Percentiles rank a stretch among this genome's conserved stretches.
Evolutionary conservation across 106 monocot species (phyloP).

Genomic region (Dendrobium huoshanense): DNA sequence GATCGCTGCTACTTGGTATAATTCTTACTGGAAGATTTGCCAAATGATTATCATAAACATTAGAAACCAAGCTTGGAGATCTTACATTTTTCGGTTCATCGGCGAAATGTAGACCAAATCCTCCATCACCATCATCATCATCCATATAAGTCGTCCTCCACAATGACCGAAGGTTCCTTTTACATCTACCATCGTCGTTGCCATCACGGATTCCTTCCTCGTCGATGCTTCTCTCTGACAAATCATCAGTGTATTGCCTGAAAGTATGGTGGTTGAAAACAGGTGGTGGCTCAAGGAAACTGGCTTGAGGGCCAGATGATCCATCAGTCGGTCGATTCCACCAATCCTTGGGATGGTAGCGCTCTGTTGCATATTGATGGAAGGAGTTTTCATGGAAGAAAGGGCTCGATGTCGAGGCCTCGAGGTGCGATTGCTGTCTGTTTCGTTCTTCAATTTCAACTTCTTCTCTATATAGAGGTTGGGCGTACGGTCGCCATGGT

Average conservation of each 20-base stretch:
- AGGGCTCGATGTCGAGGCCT: conserved; percentile 53
- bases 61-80: not conserved
- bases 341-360: conserved; percentile 22
- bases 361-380: conserved; percentile 12
- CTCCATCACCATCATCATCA: conserved; percentile 19
- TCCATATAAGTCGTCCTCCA: conserved; percentile 33
- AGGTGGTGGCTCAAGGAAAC: conserved; percentile 62
- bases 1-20: conserved; percentile 62
- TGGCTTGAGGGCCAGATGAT: conserved; percentile 14
- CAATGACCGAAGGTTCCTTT: conserved; percentile 11
- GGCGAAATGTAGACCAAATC: conserved; percentile 31
- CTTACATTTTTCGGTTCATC: conserved; percentile 24
- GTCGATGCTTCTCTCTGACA: conserved; percentile 17
- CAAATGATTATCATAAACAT: conserved; percentile 14
- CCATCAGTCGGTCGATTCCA: conserved; percentile 31
- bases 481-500: conserved; percentile 1
- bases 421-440: conserved; percentile 33
- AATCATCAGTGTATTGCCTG: conserved; percentile 27
- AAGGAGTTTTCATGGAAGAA: conserved; percentile 21
- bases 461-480: conserved; percentile 7
- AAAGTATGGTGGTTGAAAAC: conserved; percentile 13
- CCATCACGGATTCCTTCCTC: not conserved
- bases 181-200: not conserved
- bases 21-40: conserved; percentile 50
- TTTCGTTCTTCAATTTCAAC: conserved; percentile 23